Evolutionary conservation across 371 early-diverging fungal species (phyloP), one percentile per base, ranked within the genome.

Genomic region (Chytridiales sp.): DNA sequence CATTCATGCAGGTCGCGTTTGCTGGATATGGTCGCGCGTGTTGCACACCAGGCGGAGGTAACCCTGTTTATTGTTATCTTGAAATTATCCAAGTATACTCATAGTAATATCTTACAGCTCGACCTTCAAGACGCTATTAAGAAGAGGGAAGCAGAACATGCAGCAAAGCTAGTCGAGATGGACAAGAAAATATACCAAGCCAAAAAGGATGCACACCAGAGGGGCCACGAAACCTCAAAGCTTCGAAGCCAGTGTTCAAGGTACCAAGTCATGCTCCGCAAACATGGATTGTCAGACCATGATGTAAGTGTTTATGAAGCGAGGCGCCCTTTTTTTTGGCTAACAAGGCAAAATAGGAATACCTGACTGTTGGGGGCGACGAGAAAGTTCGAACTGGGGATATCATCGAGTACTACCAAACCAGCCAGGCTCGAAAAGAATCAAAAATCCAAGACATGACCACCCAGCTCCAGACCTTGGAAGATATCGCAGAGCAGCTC

Each of bases 361-460:
- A n/a, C n/a, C n/a, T n/a, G n/a, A n/a, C n/a, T n/a, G n/a, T n/a
- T n/a, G n/a, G n/a, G n/a, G n/a, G n/a, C n/a, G n/a, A n/a, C n/a
- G 51, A 51, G 24, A 5, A 38, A 34, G 38, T 51, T 11, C 32
- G 38, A 51, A 51, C 51, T 17, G 51, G 38, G 38, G 51, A 51
- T 22, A n/a, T 51, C 21, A 51, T 51, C 21, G 51, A 51, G 36
- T 38, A 51, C 38, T 51, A 51, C 24, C 51, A 51, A 51, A 51
- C 11, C 13, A 51, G 21, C n/a, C 24, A 35, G 19, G 51, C 51
- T 6, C 11, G 19, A 11, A 51, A 35, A 51, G 51, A 51, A 38
- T 5, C 51, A 4, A 51, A 51, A 24, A 9, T 35, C 3, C 36
- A 22, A 4, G 51, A 51, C 15, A 22, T 51, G 5, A 35, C 35